Evolutionary conservation across 2,329 filamentous ascomycete genomes (phyloP), one percentile per base, ranked within the genome.

Genomic region (Cladosporium sp.): DNA sequence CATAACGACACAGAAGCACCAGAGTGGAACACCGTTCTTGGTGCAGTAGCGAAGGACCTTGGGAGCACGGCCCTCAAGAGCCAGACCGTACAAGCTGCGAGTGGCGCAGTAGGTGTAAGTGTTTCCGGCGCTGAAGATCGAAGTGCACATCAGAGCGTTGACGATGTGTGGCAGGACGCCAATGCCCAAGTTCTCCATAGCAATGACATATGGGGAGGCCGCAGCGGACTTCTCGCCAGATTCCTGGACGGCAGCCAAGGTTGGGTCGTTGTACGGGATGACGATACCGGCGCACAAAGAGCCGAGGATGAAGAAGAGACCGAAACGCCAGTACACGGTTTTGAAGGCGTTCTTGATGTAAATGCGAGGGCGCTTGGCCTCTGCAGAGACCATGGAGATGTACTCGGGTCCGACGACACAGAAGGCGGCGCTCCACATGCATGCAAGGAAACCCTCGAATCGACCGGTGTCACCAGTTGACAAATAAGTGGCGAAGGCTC

Each of bases 11-110:
- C 54, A 58, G 64, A 83, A 80, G 60, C 76, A 79, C 62, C 75
- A 83, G 57, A 84, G 75, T 8, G 81, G 81, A 0, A 84, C 80
- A 61, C 84, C 84, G 9, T 77, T 75, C 56, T 72, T 75, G 8
- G 78, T 86, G 62, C 76, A 81, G 64, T 80, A 77, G 55, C 74
- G 73, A 18, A 86, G 72, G 61, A 85, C 63, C 40, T 67, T 70
- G 0, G 78, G 78, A 0, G 78, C 78, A 37, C 74, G 69, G 12
- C 78, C 77, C 53, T 80, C 75, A 3, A 80, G 69, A 2, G 78
- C 70, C 18, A 81, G 67, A 18, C 75, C 72, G 63, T 80, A 80
- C 36, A 80, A 61, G 40, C 71, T 75, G 30, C 78, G 75, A 20
- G 73, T 76, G 1, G 76, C 75, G 49, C 73, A 76, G 65, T 79